Base-by-base conservation (phyloP, 2,329 filamentous ascomycete genomes). In the Monosporascus sp. region DNA sequence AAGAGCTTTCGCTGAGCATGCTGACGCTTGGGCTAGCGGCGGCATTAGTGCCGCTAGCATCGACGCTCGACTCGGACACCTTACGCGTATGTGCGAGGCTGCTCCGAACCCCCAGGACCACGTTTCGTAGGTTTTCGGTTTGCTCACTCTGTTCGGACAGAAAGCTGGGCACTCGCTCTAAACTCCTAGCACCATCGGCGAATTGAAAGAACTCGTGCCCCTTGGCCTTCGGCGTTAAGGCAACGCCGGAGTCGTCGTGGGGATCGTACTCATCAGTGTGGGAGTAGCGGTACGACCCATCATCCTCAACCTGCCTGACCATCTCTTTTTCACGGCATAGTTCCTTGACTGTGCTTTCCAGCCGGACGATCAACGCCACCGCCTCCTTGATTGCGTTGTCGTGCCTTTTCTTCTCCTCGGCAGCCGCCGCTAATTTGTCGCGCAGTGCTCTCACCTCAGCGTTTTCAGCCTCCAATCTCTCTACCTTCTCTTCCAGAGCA, bases 311-410 rank as follows among this genome's bases (percentile, higher is more conserved):
- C 34, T 73, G 74, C 36, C 75, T 74, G 8, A 81, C 76, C 68
- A 81, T 79, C 54, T 78, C 73, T 31, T 79, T 74, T 59, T 86
- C 83, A 48, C 71, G 71, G 14, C 79, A 64, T 31, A 85, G 68
- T 52, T 77, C 74, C 31, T 83, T 79, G 1, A 86, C 68, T 56
- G 77, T 77, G 6, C 81, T 79, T 64, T 90, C 86, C 17, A 89
- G 71, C 24, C 75, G 74, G 49, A 87, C 80, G 58, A 90, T 90
- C 73, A 89, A 83, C 27, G 79, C 76, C 6, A 89, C 84, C 3
- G 87, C 87, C 62, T 90, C 86, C 56, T 85, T 82, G 2, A 90
- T 76, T 5, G 86, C 87, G 63, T 84, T 84, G 67, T 90, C 87
- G 3, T 34, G 31, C 31, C 31, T 34, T 34, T 14, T 14, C 19